A percentile compares a stretch with the other conserved stretches of the same genome.
Conservation (phyloP, 2,329 filamentous ascomycete genomes). For the Monosporascus sp. region DNA sequence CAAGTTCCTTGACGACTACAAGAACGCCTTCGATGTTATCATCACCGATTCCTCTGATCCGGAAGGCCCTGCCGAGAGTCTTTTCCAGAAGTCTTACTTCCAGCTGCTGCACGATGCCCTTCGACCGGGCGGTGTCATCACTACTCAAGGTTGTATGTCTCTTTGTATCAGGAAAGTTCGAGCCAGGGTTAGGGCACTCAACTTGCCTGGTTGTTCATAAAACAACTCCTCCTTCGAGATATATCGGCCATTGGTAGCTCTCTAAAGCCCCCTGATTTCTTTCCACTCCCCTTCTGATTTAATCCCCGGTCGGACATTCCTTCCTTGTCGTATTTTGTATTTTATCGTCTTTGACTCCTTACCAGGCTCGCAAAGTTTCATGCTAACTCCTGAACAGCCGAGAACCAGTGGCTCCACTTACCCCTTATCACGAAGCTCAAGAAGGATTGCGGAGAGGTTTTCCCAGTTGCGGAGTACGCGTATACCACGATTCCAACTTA, state of each 20-base stretch:
- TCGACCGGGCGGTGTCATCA: slow-evolving; percentile 93
- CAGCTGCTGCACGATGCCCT: slow-evolving; percentile 86
- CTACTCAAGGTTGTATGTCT: slow-evolving; percentile 99
- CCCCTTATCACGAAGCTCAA: slow-evolving; percentile 90
- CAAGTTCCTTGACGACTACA: slow-evolving; percentile 95
- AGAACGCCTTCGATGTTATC: slow-evolving; percentile 98
- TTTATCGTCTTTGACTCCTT: background rate
- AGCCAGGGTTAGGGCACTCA: slow-evolving; percentile 27
- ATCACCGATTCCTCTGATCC: slow-evolving; percentile 98
- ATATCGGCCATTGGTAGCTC: slow-evolving; percentile 7
- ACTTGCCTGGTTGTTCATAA: slow-evolving; percentile 27
- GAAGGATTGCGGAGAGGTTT: slow-evolving; percentile 94
- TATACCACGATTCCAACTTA: slow-evolving; percentile 99
- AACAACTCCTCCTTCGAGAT: slow-evolving; percentile 14
- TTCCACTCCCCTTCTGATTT: slow-evolving; percentile 2
- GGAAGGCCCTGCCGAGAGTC: slow-evolving; percentile 88
- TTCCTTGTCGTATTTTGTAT: background rate
- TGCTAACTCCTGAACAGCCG: slow-evolving; percentile 51
- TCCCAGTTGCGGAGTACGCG: slow-evolving; percentile 95
- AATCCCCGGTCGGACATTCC: background rate
- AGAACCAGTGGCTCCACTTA: slow-evolving; percentile 99
- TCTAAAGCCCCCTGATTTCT: slow-evolving; percentile 6
- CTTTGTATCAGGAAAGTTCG: slow-evolving; percentile 49
- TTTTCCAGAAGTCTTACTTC: slow-evolving; percentile 99
- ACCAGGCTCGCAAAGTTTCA: background rate